Evolutionary conservation across 768 basidiomycete genomes (phyloP).

Genomic region (Gautieria morchelliformis): DNA sequence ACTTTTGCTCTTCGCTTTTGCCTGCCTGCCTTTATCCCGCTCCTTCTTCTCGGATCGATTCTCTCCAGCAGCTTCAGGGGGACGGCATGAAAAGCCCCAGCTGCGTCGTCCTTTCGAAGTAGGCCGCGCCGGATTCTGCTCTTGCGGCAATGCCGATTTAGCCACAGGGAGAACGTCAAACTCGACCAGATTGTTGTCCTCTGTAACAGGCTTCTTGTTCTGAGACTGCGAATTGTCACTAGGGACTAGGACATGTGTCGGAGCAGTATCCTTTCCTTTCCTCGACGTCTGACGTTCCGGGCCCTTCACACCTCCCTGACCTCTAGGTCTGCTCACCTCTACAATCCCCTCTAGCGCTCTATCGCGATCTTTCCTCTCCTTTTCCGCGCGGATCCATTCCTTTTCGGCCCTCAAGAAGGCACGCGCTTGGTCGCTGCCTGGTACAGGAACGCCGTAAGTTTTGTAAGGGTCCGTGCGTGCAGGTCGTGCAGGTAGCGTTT

Average conservation of each 20-base stretch:
- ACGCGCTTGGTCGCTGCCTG: slow-evolving; percentile 2
- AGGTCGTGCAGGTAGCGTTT: background rate
- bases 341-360: background rate
- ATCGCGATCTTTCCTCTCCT: background rate
- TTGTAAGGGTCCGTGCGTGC: slow-evolving; percentile 6
- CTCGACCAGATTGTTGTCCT: background rate
- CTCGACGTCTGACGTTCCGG: background rate
- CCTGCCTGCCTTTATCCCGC: background rate
- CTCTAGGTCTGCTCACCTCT: background rate
- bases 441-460: slow-evolving; percentile 2
- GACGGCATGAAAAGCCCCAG: slow-evolving; percentile 3
- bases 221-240: too few species aligned
- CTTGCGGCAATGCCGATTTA: background rate
- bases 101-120: background rate
- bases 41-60: background rate
- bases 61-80: background rate
- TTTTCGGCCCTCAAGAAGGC: slow-evolving; percentile 9
- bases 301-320: background rate
- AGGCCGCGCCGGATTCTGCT: background rate
- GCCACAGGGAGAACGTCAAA: background rate
- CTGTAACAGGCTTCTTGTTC: too few species aligned
- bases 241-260: too few species aligned
- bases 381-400: slow-evolving; percentile 2
- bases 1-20: background rate
- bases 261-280: background rate